A percentile compares a stretch with the other conserved stretches of the same genome.
phyloP scores from a whole-genome alignment of 1,284 basidiomycete species.

The Farysia itapuensis region DNA sequence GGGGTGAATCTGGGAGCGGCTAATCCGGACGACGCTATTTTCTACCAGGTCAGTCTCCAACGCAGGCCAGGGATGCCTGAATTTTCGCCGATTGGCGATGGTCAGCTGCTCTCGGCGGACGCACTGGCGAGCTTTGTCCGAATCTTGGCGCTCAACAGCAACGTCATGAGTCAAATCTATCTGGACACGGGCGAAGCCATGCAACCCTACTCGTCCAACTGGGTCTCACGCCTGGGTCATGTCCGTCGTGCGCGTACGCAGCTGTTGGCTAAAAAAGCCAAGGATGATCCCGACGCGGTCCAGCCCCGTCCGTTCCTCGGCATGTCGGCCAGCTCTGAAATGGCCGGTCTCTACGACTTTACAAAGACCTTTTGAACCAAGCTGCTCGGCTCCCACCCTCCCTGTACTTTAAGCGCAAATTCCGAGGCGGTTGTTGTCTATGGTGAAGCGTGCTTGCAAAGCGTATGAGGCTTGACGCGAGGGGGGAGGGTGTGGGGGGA shows the following conservation, averaged over 20 bases:
- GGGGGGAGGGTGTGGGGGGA: too few species aligned
- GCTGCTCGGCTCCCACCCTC: too few species aligned
- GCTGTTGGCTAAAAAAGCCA: slow-evolving; percentile 14
- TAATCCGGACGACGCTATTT: slow-evolving; percentile 49
- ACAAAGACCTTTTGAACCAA: slow-evolving; percentile 27
- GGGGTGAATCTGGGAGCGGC: slow-evolving; percentile 49
- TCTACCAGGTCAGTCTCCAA: slow-evolving; percentile 58
- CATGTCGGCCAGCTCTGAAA: slow-evolving; percentile 15
- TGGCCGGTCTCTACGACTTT: slow-evolving; percentile 35
- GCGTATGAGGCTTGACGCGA: neutral
- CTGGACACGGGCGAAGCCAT: slow-evolving; percentile 54
- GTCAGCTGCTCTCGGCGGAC: slow-evolving; percentile 49
- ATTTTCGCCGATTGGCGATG: slow-evolving; percentile 56
- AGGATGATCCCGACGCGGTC: slow-evolving; percentile 1
- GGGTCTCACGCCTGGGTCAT: slow-evolving; percentile 46
- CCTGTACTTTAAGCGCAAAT: too few species aligned
- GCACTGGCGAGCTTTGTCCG: slow-evolving; percentile 52
- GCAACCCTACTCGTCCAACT: slow-evolving; percentile 55
- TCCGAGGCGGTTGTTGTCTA: too few species aligned
- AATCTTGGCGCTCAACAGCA: slow-evolving; percentile 52
- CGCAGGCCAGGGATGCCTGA: slow-evolving; percentile 49
- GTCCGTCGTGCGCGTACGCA: slow-evolving; percentile 25
- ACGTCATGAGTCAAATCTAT: slow-evolving; percentile 57
- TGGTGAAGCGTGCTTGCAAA: neutral
- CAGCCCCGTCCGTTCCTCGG: slow-evolving; percentile 3